Evolutionary conservation across 305 asterid genomes (phyloP).

Genomic region (Fraxinus latifolia): DNA sequence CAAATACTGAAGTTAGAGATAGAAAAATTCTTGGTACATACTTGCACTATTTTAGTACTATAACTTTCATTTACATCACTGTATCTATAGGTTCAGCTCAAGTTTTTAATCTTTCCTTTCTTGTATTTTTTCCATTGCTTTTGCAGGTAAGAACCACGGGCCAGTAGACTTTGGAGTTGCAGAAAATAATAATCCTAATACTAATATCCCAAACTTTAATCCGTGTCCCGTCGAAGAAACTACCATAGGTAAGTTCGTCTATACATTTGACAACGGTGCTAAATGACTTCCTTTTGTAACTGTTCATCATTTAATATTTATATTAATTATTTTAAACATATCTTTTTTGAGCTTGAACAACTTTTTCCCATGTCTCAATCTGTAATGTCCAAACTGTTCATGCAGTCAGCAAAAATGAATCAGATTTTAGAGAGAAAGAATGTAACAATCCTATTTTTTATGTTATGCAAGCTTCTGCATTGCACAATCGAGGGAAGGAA

Average conservation of each 20-base stretch:
- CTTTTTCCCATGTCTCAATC: conserved; percentile 3
- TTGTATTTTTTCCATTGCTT: conserved; percentile 10
- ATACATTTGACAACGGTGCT: not conserved
- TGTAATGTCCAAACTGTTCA: conserved; percentile 16
- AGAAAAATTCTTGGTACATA: not conserved
- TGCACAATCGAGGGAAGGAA: conserved; percentile 21
- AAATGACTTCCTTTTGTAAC: not conserved
- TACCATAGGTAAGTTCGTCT: conserved; percentile 19
- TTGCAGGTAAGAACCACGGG: conserved; percentile 21
- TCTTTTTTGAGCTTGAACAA: not conserved
- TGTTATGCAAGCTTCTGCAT: conserved; percentile 20
- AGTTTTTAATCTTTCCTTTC: conserved; percentile 1
- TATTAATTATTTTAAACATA: not conserved
- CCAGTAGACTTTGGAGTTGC: conserved; percentile 10
- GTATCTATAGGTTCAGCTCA: not conserved
- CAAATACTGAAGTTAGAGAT: conserved; percentile 18
- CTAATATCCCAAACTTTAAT: conserved; percentile 4
- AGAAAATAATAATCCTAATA: conserved; percentile 19
- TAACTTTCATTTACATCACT: conserved; percentile 2
- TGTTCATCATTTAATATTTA: not conserved
- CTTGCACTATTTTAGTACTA: not conserved
- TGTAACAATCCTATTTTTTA: conserved; percentile 14
- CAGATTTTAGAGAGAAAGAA: conserved; percentile 17
- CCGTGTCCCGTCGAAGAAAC: conserved; percentile 8
- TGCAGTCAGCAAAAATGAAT: conserved; percentile 33